Conservation (phyloP, 139 green algal genomes). For the Closterium sp. region DNA sequence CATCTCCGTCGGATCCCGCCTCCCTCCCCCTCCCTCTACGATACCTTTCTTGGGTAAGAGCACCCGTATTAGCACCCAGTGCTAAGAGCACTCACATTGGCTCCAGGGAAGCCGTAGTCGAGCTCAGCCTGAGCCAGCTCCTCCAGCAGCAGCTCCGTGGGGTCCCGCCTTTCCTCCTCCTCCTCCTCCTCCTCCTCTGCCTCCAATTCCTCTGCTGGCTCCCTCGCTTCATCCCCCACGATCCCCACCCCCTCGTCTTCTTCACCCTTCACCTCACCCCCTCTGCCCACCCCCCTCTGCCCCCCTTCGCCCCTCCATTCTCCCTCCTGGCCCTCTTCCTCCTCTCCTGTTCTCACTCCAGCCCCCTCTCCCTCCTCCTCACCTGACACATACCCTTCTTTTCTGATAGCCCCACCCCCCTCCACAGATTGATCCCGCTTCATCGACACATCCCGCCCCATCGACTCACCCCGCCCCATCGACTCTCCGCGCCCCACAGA, state of each 20-base stretch:
- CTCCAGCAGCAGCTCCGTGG: not conserved
- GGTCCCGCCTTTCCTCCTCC: not conserved
- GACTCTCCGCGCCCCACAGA: not conserved
- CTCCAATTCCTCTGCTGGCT: not conserved
- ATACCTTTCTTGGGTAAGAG: no score
- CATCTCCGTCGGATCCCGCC: no score
- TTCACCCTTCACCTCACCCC: not conserved
- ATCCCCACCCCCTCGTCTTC: not conserved
- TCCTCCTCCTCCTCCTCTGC: not conserved
- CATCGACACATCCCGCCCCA: not conserved
- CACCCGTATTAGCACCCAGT: no score
- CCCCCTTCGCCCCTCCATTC: not conserved
- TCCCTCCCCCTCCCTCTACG: no score
- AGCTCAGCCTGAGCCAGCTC: not conserved
- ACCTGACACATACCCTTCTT: not conserved
- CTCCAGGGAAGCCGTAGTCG: not conserved
- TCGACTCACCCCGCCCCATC: not conserved
- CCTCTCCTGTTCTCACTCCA: not conserved
- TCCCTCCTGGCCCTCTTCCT: not conserved
- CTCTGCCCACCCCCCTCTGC: not conserved
- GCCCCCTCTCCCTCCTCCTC: not conserved
- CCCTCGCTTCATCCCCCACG: no score
- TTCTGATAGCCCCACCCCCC: not conserved
- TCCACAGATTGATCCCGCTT: not conserved
- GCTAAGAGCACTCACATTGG: not conserved